Evolutionary conservation across 2,329 filamentous ascomycete species (phyloP).

Genomic region (Fusarium sp.): DNA sequence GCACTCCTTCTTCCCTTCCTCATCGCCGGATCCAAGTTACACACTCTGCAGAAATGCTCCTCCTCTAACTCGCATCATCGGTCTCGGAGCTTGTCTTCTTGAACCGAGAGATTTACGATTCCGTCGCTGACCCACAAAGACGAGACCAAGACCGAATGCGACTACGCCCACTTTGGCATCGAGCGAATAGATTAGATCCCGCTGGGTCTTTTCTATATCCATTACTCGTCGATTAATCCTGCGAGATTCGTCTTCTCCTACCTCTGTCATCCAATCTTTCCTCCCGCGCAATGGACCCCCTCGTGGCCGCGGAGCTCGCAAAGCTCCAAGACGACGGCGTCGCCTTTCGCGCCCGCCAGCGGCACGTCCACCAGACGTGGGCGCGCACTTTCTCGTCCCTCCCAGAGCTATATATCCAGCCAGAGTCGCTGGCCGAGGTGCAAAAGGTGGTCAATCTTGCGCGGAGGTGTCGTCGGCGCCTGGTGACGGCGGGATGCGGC

Average conservation of each 20-base stretch:
- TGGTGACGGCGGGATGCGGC: conserved; percentile 89
- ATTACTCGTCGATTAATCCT: conserved; percentile 14
- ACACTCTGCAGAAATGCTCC: background rate
- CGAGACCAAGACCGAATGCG: conserved; percentile 23
- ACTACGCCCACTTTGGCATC: conserved; percentile 41
- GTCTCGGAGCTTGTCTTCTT: background rate
- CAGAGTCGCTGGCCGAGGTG: conserved; percentile 82
- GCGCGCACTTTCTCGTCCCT: conserved; percentile 90
- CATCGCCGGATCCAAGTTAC: background rate
- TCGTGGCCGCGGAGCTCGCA: conserved; percentile 50
- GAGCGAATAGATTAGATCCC: conserved; percentile 26
- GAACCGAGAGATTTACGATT: conserved; percentile 22
- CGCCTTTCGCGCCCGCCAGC: conserved; percentile 79
- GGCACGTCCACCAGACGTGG: conserved; percentile 91
- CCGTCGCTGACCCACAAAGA: conserved; percentile 27
- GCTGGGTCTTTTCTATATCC: conserved; percentile 19
- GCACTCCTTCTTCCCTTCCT: background rate
- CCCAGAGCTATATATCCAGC: conserved; percentile 92
- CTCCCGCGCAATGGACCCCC: conserved; percentile 52
- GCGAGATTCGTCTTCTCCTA: background rate
- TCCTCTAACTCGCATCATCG: background rate
- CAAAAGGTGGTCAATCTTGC: conserved; percentile 87
- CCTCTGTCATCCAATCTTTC: background rate
- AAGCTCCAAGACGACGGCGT: conserved; percentile 55
- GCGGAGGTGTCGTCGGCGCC: conserved; percentile 80